Evolutionary conservation across 164 flowering plant species (phyloP).

Genomic region (Saururus chinensis): DNA sequence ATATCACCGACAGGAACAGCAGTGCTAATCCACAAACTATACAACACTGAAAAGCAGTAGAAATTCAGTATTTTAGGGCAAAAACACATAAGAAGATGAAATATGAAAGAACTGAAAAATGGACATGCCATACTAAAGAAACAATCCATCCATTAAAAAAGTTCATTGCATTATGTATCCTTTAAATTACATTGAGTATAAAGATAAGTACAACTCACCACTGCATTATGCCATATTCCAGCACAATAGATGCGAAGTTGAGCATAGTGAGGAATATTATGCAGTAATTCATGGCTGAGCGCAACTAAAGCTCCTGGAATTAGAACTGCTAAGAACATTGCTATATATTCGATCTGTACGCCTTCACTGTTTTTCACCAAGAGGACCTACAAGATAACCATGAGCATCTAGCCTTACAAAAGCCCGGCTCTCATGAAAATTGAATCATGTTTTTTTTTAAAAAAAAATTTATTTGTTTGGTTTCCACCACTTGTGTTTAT

Average conservation of each 20-base stretch:
- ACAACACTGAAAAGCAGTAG: constrained; percentile 68
- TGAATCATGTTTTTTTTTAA: background rate
- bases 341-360: constrained; percentile 64
- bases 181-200: background rate
- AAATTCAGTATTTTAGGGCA: no score
- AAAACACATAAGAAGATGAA: constrained; percentile 2
- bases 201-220: constrained; percentile 31
- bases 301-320: constrained; percentile 95
- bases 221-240: constrained; percentile 95
- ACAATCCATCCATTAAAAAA: no score
- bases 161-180: no score
- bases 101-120: background rate
- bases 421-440: background rate
- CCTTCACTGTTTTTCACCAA: constrained; percentile 70
- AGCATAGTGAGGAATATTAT: constrained; percentile 30
- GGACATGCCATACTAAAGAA: no score
- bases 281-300: constrained; percentile 49
- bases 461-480: no score
- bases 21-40: constrained; percentile 59
- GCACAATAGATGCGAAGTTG: constrained; percentile 86
- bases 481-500: no score
- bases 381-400: constrained; percentile 24
- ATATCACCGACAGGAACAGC: constrained; percentile 51
- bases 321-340: constrained; percentile 60
- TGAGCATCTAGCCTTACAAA: constrained; percentile 27